Evolutionary conservation across 495 filamentous ascomycete species (phyloP).

Genomic region (Talaromyces trachyspermus): DNA sequence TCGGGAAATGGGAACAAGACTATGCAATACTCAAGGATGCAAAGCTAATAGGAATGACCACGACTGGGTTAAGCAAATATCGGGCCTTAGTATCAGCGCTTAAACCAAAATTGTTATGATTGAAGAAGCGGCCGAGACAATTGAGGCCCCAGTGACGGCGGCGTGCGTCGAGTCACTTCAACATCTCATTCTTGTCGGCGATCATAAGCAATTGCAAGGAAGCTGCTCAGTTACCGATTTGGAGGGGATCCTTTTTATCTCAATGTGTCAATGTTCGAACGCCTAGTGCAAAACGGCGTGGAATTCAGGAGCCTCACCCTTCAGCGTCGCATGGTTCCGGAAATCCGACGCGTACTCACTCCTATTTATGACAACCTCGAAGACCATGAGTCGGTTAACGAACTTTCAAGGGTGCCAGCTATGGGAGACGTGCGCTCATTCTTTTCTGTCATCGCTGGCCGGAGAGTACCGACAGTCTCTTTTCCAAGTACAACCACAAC

Average conservation of each 20-base stretch:
- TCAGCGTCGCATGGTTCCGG: constrained; percentile 69
- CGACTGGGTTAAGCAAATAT: constrained; percentile 85
- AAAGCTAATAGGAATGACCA: constrained; percentile 67
- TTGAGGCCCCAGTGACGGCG: constrained; percentile 58
- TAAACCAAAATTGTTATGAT: constrained; percentile 59
- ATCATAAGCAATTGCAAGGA: constrained; percentile 67
- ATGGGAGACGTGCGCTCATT: constrained; percentile 66
- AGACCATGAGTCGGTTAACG: constrained; percentile 62
- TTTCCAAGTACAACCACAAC: constrained; percentile 62
- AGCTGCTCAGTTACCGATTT: constrained; percentile 49
- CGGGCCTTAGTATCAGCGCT: constrained; percentile 64
- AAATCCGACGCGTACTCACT: constrained; percentile 53
- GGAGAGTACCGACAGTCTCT: constrained; percentile 57
- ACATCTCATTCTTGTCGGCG: constrained; percentile 69
- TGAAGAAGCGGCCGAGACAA: constrained; percentile 69
- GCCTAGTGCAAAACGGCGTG: constrained; percentile 63
- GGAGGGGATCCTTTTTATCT: constrained; percentile 52
- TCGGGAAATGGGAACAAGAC: constrained; percentile 53
- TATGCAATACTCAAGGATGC: constrained; percentile 38
- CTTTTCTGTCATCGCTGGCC: constrained; percentile 67
- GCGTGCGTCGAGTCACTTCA: constrained; percentile 61
- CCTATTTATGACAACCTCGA: constrained; percentile 61
- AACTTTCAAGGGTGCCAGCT: constrained; percentile 59
- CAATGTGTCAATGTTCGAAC: constrained; percentile 68
- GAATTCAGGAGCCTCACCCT: constrained; percentile 50